Base-by-base conservation (phyloP, 805 yeast genomes). In the Lachancea kluyveri region DNA sequence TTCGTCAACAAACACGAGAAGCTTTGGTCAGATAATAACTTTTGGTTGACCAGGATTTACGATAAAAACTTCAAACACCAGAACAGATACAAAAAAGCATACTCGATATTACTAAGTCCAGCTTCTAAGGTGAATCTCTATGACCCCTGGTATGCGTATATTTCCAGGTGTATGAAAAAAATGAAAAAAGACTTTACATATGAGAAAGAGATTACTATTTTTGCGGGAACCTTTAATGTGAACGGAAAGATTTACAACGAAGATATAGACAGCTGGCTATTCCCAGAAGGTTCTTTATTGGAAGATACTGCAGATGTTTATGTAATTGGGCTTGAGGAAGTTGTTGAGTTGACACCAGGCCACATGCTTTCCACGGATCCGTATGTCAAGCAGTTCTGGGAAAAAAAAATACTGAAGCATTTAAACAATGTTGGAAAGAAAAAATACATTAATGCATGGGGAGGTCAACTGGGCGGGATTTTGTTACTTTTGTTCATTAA, bases 1-100 rank as follows among this genome's bases (percentile, higher is more conserved):
- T 59, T 85, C n/a, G 62, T 73, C 48, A 61, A 68, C 10, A 76
- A 76, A 17, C 94, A 86, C 44, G 80, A 86, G 41, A 71, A 78
- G 16, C 59, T 88, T 16, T 88, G 96, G 96, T 92, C 94, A 5
- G 95, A 88, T 52, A 87, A 87, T 54, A 94, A 94, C 20, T 88
- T 81, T 49, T 86, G 79, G 42, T 72, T 88, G 19, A 76, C 87
- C 3, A 78, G 77, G 48, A 82, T 86, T 11, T 87, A 86, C 59
- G 83, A 59, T 5, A 57, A 59, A 28, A 54, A 62, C 21, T 29
- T 48, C 8, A 57, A 60, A 23, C 54, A 46, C 34, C 41, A 46
- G 4, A 40, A 49, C 31, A 57, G 48, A 34, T 52, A 40, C 36
- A 49, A 33, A 40, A 56, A 42, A 42, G 46, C 46, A 15, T 57